Evolutionary conservation across 2,329 filamentous ascomycete species (phyloP).

Genomic region (Fusarium pseudocircinatum): DNA sequence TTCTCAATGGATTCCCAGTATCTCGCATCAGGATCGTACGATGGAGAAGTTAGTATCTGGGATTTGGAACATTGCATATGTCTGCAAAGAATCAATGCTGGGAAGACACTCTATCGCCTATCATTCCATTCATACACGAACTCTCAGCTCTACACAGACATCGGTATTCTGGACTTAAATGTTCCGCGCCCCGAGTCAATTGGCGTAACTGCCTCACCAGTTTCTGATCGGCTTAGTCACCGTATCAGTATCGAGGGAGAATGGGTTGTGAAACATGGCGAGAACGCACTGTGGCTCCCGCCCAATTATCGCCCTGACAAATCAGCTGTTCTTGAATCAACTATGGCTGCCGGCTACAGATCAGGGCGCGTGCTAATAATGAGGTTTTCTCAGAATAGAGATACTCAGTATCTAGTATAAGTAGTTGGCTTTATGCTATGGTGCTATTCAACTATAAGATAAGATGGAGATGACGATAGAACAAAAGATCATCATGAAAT

Average conservation of each 20-base stretch:
- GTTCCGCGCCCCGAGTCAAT: accelerated
- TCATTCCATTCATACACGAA: not conserved
- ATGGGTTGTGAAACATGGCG: accelerated
- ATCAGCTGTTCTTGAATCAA: accelerated
- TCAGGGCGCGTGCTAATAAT: not conserved
- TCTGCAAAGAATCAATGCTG: accelerated
- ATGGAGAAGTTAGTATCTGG: accelerated
- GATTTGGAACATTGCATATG: accelerated
- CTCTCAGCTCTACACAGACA: accelerated
- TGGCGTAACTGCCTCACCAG: accelerated
- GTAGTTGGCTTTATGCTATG: too few relatives aligned
- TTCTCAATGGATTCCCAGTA: accelerated
- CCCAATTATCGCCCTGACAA: accelerated
- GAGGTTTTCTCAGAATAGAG: not conserved
- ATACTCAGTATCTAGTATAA: accelerated
- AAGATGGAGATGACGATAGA: accelerated
- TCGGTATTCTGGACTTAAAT: accelerated
- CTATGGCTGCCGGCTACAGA: accelerated
- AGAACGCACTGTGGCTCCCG: accelerated
- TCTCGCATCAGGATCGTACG: accelerated
- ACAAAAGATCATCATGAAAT: accelerated
- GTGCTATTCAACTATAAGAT: accelerated
- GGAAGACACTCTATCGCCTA: accelerated
- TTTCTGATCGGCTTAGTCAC: accelerated
- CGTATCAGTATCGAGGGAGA: accelerated